Percentiles rank a stretch among this genome's conserved stretches.
Conservation (phyloP, 2,329 filamentous ascomycete genomes). For the Capronia epimyces region DNA sequence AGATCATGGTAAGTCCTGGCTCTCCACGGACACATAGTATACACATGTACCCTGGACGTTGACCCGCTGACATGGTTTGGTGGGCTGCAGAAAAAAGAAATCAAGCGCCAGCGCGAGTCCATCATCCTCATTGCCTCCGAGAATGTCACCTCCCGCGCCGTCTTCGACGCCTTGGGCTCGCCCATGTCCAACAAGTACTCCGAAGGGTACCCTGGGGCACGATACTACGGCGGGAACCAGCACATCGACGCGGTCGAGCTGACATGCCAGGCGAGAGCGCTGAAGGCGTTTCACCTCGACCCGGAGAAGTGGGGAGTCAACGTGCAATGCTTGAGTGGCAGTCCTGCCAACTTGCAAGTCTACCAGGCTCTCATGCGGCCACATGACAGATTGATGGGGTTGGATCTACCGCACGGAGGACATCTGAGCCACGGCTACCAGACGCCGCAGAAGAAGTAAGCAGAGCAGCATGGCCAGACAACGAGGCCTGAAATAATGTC, state of each 20-base stretch:
- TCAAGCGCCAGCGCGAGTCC: constrained; percentile 92
- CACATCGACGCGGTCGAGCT: constrained; percentile 88
- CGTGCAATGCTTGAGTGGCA: constrained; percentile 80
- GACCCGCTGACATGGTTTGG: not conserved
- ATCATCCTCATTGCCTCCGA: constrained; percentile 96
- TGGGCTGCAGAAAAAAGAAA: constrained; percentile 59
- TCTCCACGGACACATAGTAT: not conserved
- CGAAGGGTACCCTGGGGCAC: constrained; percentile 90
- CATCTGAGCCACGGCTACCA: constrained; percentile 97
- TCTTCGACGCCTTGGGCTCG: constrained; percentile 84
- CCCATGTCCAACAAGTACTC: constrained; percentile 99
- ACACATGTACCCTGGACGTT: not conserved
- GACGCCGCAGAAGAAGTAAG: constrained; percentile 76
- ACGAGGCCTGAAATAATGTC: not conserved
- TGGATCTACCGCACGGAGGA: constrained; percentile 89
- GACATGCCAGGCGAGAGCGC: constrained; percentile 81
- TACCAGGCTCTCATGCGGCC: constrained; percentile 95
- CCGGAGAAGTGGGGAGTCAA: constrained; percentile 93
- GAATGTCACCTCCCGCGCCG: constrained; percentile 91
- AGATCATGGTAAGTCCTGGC: constrained; percentile 74
- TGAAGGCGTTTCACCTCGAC: constrained; percentile 80
- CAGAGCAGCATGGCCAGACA: not conserved
- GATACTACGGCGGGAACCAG: constrained; percentile 96
- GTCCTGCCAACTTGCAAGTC: constrained; percentile 70
- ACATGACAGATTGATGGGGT: constrained; percentile 93